Base-by-base conservation (phyloP, 2,329 filamentous ascomycete species). In the Aaosphaeria pasadenensis region DNA sequence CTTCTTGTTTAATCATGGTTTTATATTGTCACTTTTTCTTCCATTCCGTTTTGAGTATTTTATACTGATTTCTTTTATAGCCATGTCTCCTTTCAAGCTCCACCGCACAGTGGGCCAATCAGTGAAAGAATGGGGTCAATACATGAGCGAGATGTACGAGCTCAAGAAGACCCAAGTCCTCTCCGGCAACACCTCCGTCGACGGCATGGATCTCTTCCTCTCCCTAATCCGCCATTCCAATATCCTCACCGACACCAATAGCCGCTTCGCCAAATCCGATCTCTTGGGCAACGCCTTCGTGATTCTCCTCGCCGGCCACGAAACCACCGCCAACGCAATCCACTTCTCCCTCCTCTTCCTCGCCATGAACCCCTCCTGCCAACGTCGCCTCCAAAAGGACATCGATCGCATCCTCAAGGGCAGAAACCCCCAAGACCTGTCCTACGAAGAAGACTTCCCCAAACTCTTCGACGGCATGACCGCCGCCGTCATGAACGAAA, bases 401-500 rank as follows among this genome's bases (percentile, higher is more conserved):
- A 71, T 94, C 29, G 84, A 90, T 63, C 70, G 73, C 11, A 80
- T 88, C 7, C 74, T 91, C 30, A 80, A 81, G 36, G 74, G 77
- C 33, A 70, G 74, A 11, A 79, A 86, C 24, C 77, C 83, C 4
- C 68, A 70, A 1, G 76, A 80, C 6, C 92, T 88, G 89, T 77
- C 83, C 57, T 92, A 89, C 64, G 87, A 91, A 40, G 70, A 74
- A 7, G 75, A 82, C 56, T 77, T 91, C 52, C 83, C 82, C 39
- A 74, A 78, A 6, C 77, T 94, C 50, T 81, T 89, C 56, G 81
- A 78, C 7, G 83, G 84, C 50, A 85, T 89, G 77, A 72, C 86
- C 7, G 89, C 86, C 13, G 88, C 89, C 4, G 81, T 86, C 57
- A 80, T 92, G 77, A 88, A 90, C 62, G 89, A 94, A 73, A 84